phyloP scores from a whole-genome alignment of 176 grass and related monocot genomes.

The Oryza glaberrima region DNA sequence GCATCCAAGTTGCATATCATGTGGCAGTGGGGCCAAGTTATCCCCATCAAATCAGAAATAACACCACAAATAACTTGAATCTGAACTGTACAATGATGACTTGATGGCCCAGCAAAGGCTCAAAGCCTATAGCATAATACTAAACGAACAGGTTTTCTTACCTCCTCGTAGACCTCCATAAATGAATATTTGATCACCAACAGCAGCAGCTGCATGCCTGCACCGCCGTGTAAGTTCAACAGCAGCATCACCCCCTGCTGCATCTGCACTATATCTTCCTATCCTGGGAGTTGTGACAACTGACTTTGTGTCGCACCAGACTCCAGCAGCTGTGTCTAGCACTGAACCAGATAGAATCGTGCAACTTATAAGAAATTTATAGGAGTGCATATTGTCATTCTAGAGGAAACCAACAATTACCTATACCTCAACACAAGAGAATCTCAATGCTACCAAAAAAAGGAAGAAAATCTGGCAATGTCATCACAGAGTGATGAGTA shows the following conservation, averaged over 20 bases:
- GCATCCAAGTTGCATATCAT: neutral
- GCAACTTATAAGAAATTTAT: constrained; percentile 20
- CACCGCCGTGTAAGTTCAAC: constrained; percentile 91
- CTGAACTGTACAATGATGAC: neutral
- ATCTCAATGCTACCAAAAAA: constrained; percentile 27
- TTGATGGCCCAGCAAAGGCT: constrained; percentile 5
- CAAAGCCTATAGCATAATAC: constrained; percentile 11
- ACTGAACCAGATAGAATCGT: constrained; percentile 62
- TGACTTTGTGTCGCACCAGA: constrained; percentile 94
- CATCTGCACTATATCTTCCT: constrained; percentile 92
- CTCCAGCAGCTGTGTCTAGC: constrained; percentile 95
- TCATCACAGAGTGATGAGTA: constrained; percentile 15
- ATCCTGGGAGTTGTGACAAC: constrained; percentile 96
- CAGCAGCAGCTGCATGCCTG: constrained; percentile 92
- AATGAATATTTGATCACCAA: constrained; percentile 96
- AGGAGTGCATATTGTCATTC: neutral
- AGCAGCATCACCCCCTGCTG: constrained; percentile 90
- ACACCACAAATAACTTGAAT: constrained; percentile 13
- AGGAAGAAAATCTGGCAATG: neutral
- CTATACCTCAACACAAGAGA: neutral
- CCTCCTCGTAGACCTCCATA: constrained; percentile 96
- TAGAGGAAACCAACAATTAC: neutral
- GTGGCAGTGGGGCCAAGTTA: neutral
- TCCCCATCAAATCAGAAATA: neutral
- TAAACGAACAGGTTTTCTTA: constrained; percentile 43